Percentiles rank a stretch among this genome's conserved stretches.
These are phyloP conservation scores for Chrysoporthe deuterocubensis DNA, from an alignment of 2,329 filamentous ascomycete genomes.

Conservation along the genomic window DNA sequence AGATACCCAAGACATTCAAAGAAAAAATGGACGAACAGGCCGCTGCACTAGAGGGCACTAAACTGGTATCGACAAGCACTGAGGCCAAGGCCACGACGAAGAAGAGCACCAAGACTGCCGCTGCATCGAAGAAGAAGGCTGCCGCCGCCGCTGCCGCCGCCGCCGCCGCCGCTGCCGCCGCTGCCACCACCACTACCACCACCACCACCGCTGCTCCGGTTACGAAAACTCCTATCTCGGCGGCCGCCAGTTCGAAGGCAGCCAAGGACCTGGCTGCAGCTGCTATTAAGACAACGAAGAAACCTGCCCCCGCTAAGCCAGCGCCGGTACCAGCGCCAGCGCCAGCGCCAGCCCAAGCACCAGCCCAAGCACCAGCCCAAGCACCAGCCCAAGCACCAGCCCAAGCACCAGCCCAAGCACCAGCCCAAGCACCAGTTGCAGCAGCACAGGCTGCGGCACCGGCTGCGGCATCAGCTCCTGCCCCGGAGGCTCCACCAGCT, in stretches of 20 bases:
- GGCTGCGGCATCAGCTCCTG: background rate
- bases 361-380: background rate
- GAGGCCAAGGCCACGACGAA: conserved; percentile 23
- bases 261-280: conserved; percentile 13
- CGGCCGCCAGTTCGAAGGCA: conserved; percentile 12
- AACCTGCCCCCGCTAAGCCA: background rate
- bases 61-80: conserved; percentile 13
- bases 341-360: background rate
- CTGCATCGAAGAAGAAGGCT: conserved; percentile 20
- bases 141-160: conserved; percentile 3
- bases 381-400: background rate
- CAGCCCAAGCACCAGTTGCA: background rate
- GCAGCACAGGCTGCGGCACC: background rate
- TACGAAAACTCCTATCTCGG: conserved; percentile 15
- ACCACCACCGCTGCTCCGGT: conserved; percentile 11
- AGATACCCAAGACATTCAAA: conserved; percentile 21
- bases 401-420: background rate
- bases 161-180: conserved; percentile 7
- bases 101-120: conserved; percentile 16
- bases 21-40: conserved; percentile 26
- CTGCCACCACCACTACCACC: background rate
- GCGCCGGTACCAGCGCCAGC: background rate
- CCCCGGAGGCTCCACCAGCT: conserved; percentile 11
- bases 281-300: conserved; percentile 18
- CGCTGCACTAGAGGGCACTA: conserved; percentile 7